Percentiles rank a stretch among this genome's conserved stretches.
phyloP scores from a whole-genome alignment of 108 stramenopile species.

The Cyclotella cryptica region DNA sequence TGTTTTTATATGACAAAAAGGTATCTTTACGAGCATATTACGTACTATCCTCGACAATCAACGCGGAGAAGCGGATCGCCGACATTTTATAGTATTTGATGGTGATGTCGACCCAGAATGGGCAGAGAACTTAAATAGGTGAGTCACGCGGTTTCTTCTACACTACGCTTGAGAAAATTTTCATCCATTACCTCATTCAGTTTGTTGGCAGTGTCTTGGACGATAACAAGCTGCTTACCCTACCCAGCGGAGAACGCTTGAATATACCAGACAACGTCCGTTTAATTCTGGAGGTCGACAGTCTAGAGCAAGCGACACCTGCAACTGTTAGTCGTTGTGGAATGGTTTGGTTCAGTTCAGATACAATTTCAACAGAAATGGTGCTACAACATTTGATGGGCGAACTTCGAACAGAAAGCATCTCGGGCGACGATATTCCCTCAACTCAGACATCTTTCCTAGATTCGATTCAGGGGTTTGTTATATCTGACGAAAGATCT shows the following conservation, averaged over 20 bases:
- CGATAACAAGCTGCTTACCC: constrained; percentile 96
- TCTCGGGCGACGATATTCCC: constrained; percentile 51
- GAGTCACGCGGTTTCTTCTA: not conserved
- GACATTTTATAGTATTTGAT: constrained; percentile 97
- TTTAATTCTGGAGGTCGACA: constrained; percentile 96
- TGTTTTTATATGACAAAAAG: too few species aligned
- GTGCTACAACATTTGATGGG: constrained; percentile 66
- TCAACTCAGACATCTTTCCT: constrained; percentile 80
- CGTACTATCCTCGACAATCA: constrained; percentile 91
- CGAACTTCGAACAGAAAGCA: constrained; percentile 58
- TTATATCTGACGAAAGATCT: constrained; percentile 65
- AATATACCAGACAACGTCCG: constrained; percentile 88
- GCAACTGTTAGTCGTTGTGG: constrained; percentile 99
- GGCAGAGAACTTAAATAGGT: constrained; percentile 85
- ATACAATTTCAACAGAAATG: constrained; percentile 90
- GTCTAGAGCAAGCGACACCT: constrained; percentile 93
- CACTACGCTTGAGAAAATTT: not conserved
- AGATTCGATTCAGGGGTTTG: constrained; percentile 63
- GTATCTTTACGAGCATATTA: constrained; percentile 92
- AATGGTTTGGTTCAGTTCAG: constrained; percentile 98
- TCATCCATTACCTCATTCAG: not conserved
- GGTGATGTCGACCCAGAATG: constrained; percentile 98
- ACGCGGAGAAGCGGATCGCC: constrained; percentile 89
- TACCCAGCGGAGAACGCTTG: constrained; percentile 95
- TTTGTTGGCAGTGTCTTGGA: constrained; percentile 86